phyloP scores from a whole-genome alignment of 2,329 filamentous ascomycete species.

The Trichoderma breve region DNA sequence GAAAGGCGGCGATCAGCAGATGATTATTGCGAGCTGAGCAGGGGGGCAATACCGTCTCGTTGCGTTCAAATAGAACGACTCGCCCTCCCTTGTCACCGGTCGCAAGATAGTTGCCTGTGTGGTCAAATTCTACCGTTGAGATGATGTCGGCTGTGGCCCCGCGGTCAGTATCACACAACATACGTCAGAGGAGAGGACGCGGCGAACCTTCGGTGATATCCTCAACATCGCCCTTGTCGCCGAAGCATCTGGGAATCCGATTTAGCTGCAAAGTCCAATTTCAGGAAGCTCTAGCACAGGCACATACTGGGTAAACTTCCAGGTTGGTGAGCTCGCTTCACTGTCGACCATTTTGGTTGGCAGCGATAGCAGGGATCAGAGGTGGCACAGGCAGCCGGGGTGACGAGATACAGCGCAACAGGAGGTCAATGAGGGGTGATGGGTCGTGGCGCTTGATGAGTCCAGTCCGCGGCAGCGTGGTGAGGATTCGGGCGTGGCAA shows the following conservation, averaged over 20 bases:
- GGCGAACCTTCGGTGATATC: constrained; percentile 90
- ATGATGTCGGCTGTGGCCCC: constrained; percentile 73
- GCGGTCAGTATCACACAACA: constrained; percentile 16
- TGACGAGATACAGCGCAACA: constrained; percentile 25
- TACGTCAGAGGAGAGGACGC: constrained; percentile 19
- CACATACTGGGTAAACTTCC: constrained; percentile 99
- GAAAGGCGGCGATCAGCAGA: background rate
- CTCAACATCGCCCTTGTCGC: constrained; percentile 98
- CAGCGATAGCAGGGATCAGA: constrained; percentile 32
- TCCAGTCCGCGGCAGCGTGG: background rate
- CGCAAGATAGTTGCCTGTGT: constrained; percentile 84
- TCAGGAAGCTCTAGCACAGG: constrained; percentile 2
- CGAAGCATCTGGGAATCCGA: constrained; percentile 74
- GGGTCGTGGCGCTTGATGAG: background rate
- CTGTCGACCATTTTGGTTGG: constrained; percentile 86
- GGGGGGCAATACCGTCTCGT: constrained; percentile 74
- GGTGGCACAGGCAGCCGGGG: constrained; percentile 23
- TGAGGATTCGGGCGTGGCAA: background rate
- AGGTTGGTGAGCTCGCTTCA: constrained; percentile 90
- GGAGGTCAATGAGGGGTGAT: background rate
- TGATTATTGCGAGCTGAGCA: constrained; percentile 31
- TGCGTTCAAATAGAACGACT: constrained; percentile 85
- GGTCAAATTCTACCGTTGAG: constrained; percentile 86
- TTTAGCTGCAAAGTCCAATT: constrained; percentile 28
- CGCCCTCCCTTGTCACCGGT: constrained; percentile 88